Base-by-base conservation (phyloP, 2,329 filamentous ascomycete genomes). In the Cladosporium velox region DNA sequence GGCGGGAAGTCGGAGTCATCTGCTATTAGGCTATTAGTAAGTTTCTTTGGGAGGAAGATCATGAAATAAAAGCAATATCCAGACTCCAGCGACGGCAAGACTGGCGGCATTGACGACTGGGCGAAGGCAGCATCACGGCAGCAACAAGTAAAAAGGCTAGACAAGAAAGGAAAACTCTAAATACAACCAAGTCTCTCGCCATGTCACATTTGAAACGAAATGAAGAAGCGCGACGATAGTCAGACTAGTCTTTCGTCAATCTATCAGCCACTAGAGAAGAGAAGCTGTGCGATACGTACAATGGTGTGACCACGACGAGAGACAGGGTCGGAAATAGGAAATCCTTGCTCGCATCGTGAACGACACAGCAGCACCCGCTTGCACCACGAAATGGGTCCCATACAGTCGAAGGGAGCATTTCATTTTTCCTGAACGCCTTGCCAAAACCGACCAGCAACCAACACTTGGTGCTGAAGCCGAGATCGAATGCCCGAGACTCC, bases 161-260 rank as follows among this genome's bases (percentile, higher is more conserved):
- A 59, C 52, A 52, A 51, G 41, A 51, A 64, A 55, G 30, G 18
- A 64, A 47, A 57, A n/a, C 24, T 64, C 61, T 64, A 64, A 49
- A 64, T 72, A 72, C 71, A 72, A 54, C 44, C 57, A 49, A 18
- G 64, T 70, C 70, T 68, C 67, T 72, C 69, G 71, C 71, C 67
- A 71, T 64, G 69, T 68, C 68, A 70, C 67, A 67, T 49, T 61
- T 61, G 55, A 30, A 52, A 47, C 66, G 65, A 68, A 66, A 57
- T 64, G 65, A 55, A 67, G 64, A 64, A 67, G 60, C 59, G 68
- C 66, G 64, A 64, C 70, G 67, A 66, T 68, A 65, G 70, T 61
- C 58, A 67, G 66, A 75, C 73, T 76, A 76, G 73, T 70, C 71
- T 74, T 71, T 68, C 70, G 71, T 73, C 72, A 74, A 74, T 72